Percentiles rank a stretch among this genome's conserved stretches.
Conservation (phyloP, 2,329 filamentous ascomycete species). For the Scorias spongiosa region DNA sequence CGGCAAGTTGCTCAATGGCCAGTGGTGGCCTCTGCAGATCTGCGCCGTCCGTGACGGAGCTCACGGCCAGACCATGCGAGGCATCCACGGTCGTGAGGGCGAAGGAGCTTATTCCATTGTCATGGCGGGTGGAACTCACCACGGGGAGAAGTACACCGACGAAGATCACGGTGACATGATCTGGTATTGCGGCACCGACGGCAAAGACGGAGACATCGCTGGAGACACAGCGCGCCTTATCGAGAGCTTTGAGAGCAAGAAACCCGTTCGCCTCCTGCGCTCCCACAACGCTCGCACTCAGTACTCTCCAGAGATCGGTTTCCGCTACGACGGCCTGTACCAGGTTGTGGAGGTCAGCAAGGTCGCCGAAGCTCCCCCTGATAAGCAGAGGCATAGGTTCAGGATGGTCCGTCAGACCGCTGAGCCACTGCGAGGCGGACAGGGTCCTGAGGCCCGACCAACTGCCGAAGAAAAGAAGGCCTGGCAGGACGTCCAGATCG, state of each 20-base stretch:
- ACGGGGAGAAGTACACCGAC: conserved; percentile 28
- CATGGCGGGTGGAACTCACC: conserved; percentile 26
- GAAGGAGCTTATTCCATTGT: conserved; percentile 41
- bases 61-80: conserved; percentile 34
- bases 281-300: conserved; percentile 25
- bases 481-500: too few relatives aligned
- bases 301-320: conserved; percentile 32
- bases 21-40: conserved; percentile 42
- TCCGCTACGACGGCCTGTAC: conserved; percentile 46
- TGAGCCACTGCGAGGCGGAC: conserved; percentile 29
- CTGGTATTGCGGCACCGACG: conserved; percentile 37
- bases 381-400: conserved; percentile 33
- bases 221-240: conserved; percentile 29
- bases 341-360: conserved; percentile 25
- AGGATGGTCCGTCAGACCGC: conserved; percentile 26
- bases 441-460: conserved; percentile 26
- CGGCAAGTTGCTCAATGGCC: conserved; percentile 28
- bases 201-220: conserved; percentile 8
- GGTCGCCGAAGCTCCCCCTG: conserved; percentile 23
- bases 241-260: conserved; percentile 20
- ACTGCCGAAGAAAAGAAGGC: conserved; percentile 23
- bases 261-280: conserved; percentile 37
- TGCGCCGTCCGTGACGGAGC: conserved; percentile 38
- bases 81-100: conserved; percentile 34
- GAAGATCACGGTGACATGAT: conserved; percentile 30